Conservation (phyloP, 2,329 filamentous ascomycete genomes). For the Colletotrichum shisoi region DNA sequence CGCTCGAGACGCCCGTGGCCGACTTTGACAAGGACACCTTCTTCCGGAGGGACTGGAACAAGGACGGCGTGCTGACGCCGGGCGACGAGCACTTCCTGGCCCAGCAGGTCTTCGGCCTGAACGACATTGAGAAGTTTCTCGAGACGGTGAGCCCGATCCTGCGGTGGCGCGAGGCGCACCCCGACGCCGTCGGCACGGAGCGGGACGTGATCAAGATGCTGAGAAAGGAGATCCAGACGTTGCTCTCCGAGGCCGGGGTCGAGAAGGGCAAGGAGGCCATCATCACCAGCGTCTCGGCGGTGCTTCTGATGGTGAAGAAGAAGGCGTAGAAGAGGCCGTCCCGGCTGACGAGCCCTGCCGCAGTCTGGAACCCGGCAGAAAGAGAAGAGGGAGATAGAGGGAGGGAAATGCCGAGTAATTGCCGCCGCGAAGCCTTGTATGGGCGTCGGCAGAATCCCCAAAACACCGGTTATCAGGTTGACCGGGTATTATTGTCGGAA, state of each 20-base stretch:
- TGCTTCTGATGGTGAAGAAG: slow-evolving; percentile 47
- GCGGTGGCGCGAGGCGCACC: slow-evolving; percentile 57
- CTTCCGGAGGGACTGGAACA: slow-evolving; percentile 54
- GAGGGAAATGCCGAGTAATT: neutral
- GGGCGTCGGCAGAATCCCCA: neutral
- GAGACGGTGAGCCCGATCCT: slow-evolving; percentile 52
- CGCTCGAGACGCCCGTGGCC: slow-evolving; percentile 43
- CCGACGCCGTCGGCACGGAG: slow-evolving; percentile 52
- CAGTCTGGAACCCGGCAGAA: neutral
- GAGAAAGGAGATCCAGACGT: slow-evolving; percentile 43
- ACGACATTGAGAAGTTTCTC: slow-evolving; percentile 49
- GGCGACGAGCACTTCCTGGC: slow-evolving; percentile 45
- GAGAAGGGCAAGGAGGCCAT: slow-evolving; percentile 48
- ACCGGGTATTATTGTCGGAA: neutral
- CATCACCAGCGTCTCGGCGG: slow-evolving; percentile 41
- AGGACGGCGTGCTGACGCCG: slow-evolving; percentile 40
- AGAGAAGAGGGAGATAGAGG: too few relatives aligned
- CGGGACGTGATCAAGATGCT: slow-evolving; percentile 49
- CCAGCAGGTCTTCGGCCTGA: slow-evolving; percentile 43
- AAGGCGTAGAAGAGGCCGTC: slow-evolving; percentile 12
- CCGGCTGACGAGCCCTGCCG: neutral
- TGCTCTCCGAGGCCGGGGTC: slow-evolving; percentile 49
- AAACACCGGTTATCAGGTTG: neutral
- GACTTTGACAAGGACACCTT: slow-evolving; percentile 54
- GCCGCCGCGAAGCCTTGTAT: neutral